phyloP scores from a whole-genome alignment of 176 grass and related monocot species.

The Aegilops speltoides region DNA sequence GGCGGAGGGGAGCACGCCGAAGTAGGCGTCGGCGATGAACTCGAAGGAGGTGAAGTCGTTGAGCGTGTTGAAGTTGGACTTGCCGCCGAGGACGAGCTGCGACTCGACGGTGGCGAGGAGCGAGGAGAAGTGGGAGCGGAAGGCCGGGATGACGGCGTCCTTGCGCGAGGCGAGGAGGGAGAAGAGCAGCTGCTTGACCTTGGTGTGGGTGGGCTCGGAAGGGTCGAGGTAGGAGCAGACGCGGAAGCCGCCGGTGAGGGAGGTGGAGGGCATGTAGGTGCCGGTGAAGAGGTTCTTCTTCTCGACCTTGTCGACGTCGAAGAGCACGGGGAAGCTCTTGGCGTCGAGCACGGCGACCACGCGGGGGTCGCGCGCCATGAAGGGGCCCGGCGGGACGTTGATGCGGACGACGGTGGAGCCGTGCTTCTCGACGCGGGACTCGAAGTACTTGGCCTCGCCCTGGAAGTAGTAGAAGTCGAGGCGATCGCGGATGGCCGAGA shows the following conservation, averaged over 20 bases:
- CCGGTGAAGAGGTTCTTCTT: constrained; percentile 63
- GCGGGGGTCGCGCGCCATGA: constrained; percentile 53
- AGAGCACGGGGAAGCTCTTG: constrained; percentile 68
- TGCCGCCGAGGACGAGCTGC: constrained; percentile 27
- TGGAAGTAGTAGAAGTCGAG: constrained; percentile 75
- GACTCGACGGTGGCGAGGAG: constrained; percentile 53
- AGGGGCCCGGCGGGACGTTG: constrained; percentile 53
- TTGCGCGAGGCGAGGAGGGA: constrained; percentile 53
- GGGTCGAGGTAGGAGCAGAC: constrained; percentile 69
- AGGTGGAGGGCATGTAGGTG: constrained; percentile 62
- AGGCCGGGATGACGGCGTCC: constrained; percentile 43
- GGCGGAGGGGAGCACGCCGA: constrained; percentile 42
- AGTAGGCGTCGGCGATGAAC: constrained; percentile 65
- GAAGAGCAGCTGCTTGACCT: constrained; percentile 60
- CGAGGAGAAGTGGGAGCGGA: constrained; percentile 45
- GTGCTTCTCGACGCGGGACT: constrained; percentile 46
- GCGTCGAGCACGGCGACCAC: constrained; percentile 62
- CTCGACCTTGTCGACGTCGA: constrained; percentile 67
- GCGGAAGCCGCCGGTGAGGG: constrained; percentile 61
- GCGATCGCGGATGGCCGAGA: constrained; percentile 50
- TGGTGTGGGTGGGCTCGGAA: constrained; percentile 52
- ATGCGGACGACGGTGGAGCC: constrained; percentile 62
- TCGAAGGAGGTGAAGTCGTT: constrained; percentile 58
- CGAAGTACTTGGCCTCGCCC: constrained; percentile 63
- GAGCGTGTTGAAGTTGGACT: constrained; percentile 59